These are phyloP conservation scores for Bauhinia variegata DNA, from an alignment of 306 rosid genomes.

Conservation along the genomic window DNA sequence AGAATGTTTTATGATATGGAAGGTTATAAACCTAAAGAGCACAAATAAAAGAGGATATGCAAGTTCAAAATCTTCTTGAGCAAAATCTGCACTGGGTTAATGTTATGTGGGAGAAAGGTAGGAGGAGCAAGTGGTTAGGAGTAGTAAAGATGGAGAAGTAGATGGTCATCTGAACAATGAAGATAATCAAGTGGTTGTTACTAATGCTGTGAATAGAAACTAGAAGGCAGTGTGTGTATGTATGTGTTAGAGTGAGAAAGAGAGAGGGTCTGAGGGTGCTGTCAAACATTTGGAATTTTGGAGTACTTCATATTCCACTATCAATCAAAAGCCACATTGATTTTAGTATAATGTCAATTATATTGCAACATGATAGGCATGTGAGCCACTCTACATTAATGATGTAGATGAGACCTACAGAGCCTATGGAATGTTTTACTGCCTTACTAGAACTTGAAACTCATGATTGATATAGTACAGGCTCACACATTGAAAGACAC, in stretches of 20 bases:
- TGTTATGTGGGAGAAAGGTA: not conserved
- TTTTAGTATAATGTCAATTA: constrained; percentile 14
- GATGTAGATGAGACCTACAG: not conserved
- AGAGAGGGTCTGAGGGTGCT: not conserved
- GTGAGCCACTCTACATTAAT: not conserved
- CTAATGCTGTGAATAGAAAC: constrained; percentile 5
- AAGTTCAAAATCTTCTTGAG: not conserved
- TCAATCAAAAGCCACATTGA: not conserved
- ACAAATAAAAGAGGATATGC: not conserved
- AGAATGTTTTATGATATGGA: not conserved
- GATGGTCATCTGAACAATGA: constrained; percentile 1
- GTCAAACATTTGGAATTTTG: constrained; percentile 23
- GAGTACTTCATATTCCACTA: constrained; percentile 22
- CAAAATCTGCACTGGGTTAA: constrained; percentile 2
- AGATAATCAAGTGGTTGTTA: not conserved
- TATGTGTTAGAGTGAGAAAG: not conserved
- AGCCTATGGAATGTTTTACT: not conserved
- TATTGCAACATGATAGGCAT: not conserved
- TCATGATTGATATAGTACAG: not conserved
- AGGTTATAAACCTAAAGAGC: constrained; percentile 6
- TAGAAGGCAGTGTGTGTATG: not conserved
- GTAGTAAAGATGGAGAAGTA: constrained; percentile 11
- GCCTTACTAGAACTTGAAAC: not conserved
- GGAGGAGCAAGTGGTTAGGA: constrained; percentile 2
- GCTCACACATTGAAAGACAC: not conserved